These are phyloP conservation scores for Fusarium torreyae DNA, from an alignment of 2,329 filamentous ascomycete species.

Conservation along the genomic window DNA sequence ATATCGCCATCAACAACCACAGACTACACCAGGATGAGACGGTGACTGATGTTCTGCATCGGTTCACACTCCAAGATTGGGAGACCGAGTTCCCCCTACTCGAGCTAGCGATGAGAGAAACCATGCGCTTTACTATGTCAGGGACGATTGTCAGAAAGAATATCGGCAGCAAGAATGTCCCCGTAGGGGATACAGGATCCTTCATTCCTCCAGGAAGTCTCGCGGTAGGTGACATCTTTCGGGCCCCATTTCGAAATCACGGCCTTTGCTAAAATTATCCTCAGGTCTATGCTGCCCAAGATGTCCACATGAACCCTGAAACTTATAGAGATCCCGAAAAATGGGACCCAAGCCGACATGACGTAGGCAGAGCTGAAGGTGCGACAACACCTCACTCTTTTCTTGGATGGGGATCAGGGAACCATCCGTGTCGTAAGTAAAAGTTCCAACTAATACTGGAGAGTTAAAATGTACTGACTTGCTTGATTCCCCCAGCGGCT, in stretches of 20 bases:
- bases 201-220: conserved; percentile 13
- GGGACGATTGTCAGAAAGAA: conserved; percentile 17
- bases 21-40: background rate
- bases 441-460: background rate
- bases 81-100: conserved; percentile 13
- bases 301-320: conserved; percentile 12
- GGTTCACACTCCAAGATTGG: conserved; percentile 8
- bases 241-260: background rate
- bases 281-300: conserved; percentile 8
- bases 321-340: background rate
- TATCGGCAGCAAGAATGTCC: conserved; percentile 6
- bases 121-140: conserved; percentile 18
- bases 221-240: background rate
- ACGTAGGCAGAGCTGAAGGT: background rate
- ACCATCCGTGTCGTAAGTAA: conserved; percentile 22
- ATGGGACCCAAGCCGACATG: conserved; percentile 22
- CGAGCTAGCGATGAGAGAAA: conserved; percentile 3
- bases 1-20: background rate
- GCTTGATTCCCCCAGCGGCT: background rate
- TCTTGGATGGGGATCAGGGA: conserved; percentile 23
- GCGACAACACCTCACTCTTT: conserved; percentile 2
- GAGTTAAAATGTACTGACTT: background rate
- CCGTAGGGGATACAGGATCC: conserved; percentile 4
- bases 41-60: background rate
- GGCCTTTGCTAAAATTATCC: background rate